phyloP scores from a whole-genome alignment of 108 stramenopile species.

The Skeletonema marinoi region DNA sequence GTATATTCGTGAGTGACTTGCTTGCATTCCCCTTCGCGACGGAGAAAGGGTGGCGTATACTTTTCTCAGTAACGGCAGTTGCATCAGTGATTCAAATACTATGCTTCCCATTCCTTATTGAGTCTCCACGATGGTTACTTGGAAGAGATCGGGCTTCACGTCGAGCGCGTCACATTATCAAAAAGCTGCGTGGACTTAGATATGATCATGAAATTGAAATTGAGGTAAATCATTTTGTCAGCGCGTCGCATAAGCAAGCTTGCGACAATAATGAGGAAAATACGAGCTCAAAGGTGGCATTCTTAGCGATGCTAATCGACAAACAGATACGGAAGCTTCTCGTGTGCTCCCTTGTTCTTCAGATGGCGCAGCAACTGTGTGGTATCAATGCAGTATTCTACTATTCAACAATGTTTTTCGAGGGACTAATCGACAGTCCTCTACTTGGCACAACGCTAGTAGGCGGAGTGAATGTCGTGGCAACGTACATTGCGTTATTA shows the following conservation, averaged over 20 bases:
- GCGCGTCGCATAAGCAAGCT: constrained; percentile 46
- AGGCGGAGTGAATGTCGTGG: constrained; percentile 92
- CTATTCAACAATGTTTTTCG: constrained; percentile 96
- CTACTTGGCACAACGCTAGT: constrained; percentile 92
- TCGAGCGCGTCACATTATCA: constrained; percentile 87
- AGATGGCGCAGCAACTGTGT: constrained; percentile 91
- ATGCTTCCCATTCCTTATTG: constrained; percentile 83
- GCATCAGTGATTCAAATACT: constrained; percentile 77
- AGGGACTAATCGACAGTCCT: constrained; percentile 91
- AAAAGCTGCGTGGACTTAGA: constrained; percentile 88
- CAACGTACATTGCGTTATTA: constrained; percentile 90
- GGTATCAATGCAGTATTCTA: constrained; percentile 99
- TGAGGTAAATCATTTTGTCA: constrained; percentile 89
- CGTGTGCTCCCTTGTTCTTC: constrained; percentile 76
- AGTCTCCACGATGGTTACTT: constrained; percentile 90
- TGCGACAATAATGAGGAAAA: constrained; percentile 3
- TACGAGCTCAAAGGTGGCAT: constrained; percentile 18
- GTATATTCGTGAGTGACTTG: constrained; percentile 88
- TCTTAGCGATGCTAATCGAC: constrained; percentile 76
- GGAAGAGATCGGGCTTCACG: constrained; percentile 74
- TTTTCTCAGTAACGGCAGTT: constrained; percentile 85
- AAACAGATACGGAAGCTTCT: constrained; percentile 74
- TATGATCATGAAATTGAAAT: constrained; percentile 91
- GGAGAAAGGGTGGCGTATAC: constrained; percentile 65
- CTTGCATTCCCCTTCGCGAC: constrained; percentile 85